phyloP scores from a whole-genome alignment of 768 basidiomycete genomes.

The Hygrocybe punicea region DNA sequence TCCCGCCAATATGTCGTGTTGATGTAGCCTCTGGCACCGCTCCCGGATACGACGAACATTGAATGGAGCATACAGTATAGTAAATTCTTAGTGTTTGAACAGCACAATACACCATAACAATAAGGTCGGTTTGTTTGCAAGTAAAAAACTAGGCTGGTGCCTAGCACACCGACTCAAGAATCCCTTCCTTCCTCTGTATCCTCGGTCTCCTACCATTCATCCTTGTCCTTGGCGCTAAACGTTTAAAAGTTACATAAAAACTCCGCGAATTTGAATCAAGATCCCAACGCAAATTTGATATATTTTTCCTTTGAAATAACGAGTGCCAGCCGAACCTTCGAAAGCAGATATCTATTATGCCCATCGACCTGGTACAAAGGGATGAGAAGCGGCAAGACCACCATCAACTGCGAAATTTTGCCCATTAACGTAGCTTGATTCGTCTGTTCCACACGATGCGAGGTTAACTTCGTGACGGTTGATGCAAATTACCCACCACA shows the following conservation, averaged over 20 bases:
- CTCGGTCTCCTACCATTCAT: background rate
- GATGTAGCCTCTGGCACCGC: too few species aligned
- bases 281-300: too few species aligned
- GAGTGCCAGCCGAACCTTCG: background rate
- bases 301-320: background rate
- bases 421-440: slow-evolving; percentile 90
- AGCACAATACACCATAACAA: too few species aligned
- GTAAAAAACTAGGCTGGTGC: too few species aligned
- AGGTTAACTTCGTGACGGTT: slow-evolving; percentile 1
- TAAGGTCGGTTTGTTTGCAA: too few species aligned
- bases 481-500: slow-evolving; percentile 55
- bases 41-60: too few species aligned
- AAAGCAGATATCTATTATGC: slow-evolving; percentile 30
- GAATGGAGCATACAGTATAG: too few species aligned
- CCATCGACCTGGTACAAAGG: slow-evolving; percentile 73
- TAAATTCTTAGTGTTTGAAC: too few species aligned
- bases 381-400: slow-evolving; percentile 74
- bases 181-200: too few species aligned
- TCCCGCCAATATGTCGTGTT: too few species aligned
- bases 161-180: too few species aligned
- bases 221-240: background rate
- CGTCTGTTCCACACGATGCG: slow-evolving; percentile 48
- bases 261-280: background rate
- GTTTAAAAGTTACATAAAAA: background rate
- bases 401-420: slow-evolving; percentile 86